phyloP scores from a whole-genome alignment of 768 basidiomycete species.

The Lentinula guzmanii region DNA sequence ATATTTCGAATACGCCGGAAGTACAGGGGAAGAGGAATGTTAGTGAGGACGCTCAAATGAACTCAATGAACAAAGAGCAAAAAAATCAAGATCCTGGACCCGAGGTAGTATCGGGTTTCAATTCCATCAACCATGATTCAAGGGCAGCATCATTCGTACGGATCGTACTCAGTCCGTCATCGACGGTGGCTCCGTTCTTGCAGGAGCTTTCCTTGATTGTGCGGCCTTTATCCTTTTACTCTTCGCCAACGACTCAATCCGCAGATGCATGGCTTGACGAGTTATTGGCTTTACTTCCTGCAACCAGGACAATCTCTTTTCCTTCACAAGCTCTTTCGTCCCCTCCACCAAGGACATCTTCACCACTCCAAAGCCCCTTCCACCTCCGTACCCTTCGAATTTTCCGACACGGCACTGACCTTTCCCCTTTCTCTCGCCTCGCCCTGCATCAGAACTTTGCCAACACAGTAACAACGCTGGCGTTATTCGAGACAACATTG shows the following conservation, averaged over 20 bases:
- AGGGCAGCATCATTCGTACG: neutral
- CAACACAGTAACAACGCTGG: neutral
- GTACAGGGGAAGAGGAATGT: neutral
- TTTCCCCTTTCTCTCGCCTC: neutral
- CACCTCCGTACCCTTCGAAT: neutral
- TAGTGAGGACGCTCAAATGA: neutral
- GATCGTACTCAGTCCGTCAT: neutral
- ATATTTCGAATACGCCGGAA: neutral
- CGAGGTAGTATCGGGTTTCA: neutral
- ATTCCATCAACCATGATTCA: neutral
- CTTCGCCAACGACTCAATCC: neutral
- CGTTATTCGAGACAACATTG: neutral
- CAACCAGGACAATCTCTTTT: neutral
- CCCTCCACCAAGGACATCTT: neutral
- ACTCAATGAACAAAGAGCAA: neutral
- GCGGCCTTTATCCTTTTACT: neutral
- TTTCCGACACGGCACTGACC: neutral
- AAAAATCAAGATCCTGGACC: neutral
- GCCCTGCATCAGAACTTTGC: neutral
- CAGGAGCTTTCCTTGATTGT: neutral
- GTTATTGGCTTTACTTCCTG: neutral
- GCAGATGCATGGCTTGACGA: neutral
- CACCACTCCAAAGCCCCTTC: neutral
- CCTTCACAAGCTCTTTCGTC: neutral
- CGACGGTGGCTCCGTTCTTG: neutral